Percentiles rank a stretch among this genome's conserved stretches.
phyloP scores from a whole-genome alignment of 2,329 filamentous ascomycete genomes.

The Epichloe typhina region DNA sequence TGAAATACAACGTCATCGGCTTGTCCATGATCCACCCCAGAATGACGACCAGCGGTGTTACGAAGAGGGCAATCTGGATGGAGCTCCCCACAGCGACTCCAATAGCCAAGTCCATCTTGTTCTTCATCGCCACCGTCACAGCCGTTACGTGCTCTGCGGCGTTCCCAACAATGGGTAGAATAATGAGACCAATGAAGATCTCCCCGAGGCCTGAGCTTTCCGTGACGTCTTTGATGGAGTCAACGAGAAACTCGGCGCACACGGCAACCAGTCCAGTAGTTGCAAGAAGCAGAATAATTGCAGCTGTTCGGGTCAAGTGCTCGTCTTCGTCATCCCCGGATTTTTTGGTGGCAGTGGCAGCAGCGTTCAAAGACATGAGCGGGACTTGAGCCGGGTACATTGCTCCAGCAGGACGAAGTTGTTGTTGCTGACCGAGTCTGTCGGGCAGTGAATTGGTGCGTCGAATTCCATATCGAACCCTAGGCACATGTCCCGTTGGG shows the following conservation, averaged over 20 bases:
- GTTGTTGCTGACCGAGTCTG: constrained; percentile 37
- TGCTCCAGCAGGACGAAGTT: constrained; percentile 33
- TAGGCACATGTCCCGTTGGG: constrained; percentile 35
- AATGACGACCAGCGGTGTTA: constrained; percentile 57
- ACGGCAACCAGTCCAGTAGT: constrained; percentile 53
- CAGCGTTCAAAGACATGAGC: constrained; percentile 20
- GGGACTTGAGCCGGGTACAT: constrained; percentile 36
- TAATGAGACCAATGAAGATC: constrained; percentile 58
- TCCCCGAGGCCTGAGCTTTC: constrained; percentile 42
- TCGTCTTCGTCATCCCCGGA: constrained; percentile 24
- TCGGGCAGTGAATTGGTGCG: constrained; percentile 64
- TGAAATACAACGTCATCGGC: constrained; percentile 73
- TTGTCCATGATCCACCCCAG: constrained; percentile 56
- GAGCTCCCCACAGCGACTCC: constrained; percentile 55
- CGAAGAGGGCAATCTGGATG: constrained; percentile 60
- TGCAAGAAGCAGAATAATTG: constrained; percentile 48
- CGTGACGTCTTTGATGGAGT: constrained; percentile 52
- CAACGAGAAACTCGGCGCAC: constrained; percentile 59
- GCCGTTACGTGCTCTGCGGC: constrained; percentile 62
- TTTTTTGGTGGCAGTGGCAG: constrained; percentile 15
- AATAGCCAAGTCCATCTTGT: constrained; percentile 65
- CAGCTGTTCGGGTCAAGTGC: constrained; percentile 40
- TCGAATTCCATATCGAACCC: constrained; percentile 51
- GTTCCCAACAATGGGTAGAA: constrained; percentile 61
- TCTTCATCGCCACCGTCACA: constrained; percentile 57